phyloP scores from a whole-genome alignment of 768 basidiomycete genomes.

The Cystobasidium tubakii region DNA sequence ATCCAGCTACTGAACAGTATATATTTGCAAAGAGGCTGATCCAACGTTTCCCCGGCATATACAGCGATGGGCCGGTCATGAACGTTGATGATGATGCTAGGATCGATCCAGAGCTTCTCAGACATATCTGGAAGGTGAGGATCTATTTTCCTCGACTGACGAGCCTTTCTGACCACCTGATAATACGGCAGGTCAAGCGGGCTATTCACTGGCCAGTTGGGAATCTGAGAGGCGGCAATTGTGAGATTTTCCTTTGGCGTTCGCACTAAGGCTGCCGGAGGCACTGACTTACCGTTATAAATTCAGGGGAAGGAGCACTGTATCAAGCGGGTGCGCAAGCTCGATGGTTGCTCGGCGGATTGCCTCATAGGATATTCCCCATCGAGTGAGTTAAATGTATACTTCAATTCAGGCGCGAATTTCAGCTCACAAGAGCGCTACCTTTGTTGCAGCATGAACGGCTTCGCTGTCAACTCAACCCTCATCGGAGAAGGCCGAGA shows the following conservation, averaged over 20 bases:
- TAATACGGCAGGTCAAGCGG: neutral
- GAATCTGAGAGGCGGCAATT: conserved; percentile 9
- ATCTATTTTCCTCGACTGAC: too few species aligned
- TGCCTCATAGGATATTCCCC: conserved; percentile 4
- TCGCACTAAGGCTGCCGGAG: neutral
- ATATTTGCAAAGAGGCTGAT: neutral
- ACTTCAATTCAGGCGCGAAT: neutral
- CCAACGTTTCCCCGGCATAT: neutral
- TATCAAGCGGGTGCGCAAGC: neutral
- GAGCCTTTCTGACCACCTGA: neutral
- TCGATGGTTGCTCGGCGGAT: neutral
- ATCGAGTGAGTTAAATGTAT: conserved; percentile 5
- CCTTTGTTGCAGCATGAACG: conserved; percentile 6
- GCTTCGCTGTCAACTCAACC: conserved; percentile 9
- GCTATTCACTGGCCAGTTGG: conserved; percentile 17
- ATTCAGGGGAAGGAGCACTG: conserved; percentile 5
- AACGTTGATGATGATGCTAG: conserved; percentile 19
- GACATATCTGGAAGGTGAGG: conserved; percentile 10
- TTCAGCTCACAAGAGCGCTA: neutral
- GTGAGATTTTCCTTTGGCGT: neutral
- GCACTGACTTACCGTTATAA: neutral
- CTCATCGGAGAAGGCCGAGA: neutral
- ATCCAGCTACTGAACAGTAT: too few species aligned
- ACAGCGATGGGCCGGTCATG: conserved; percentile 14
- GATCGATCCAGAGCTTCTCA: conserved; percentile 18